These are phyloP conservation scores for Passalora sequoiae DNA, from an alignment of 2,329 filamentous ascomycete species.

Conservation along the genomic window DNA sequence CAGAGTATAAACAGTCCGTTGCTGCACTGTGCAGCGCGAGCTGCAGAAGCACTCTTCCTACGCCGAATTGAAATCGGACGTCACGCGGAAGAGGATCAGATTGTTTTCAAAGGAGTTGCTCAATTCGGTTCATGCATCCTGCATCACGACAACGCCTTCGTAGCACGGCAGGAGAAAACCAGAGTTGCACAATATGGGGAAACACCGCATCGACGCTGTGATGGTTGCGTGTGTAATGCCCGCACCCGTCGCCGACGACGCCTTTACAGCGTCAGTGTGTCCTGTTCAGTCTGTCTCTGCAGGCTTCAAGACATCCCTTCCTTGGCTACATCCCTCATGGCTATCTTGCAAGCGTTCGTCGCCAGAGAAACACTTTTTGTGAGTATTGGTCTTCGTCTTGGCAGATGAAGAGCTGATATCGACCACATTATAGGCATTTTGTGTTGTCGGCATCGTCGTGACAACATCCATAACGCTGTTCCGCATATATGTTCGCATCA, in stretches of 20 bases:
- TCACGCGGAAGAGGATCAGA: too few relatives aligned
- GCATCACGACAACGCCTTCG: constrained; percentile 1
- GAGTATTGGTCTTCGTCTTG: background rate
- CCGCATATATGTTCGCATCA: constrained; percentile 10
- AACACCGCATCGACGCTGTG: background rate
- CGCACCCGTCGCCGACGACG: background rate
- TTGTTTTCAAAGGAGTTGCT: too few relatives aligned
- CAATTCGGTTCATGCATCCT: background rate
- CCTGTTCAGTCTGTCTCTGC: constrained; percentile 1
- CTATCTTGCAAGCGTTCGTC: constrained; percentile 8
- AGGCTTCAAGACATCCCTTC: background rate
- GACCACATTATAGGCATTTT: constrained; percentile 5
- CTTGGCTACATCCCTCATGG: constrained; percentile 1
- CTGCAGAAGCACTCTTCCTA: background rate
- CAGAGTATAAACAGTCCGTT: background rate
- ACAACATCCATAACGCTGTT: constrained; percentile 6
- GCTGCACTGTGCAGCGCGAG: background rate
- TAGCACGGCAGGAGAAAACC: constrained; percentile 2
- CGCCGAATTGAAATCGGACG: too few relatives aligned
- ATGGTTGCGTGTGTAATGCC: constrained; percentile 1
- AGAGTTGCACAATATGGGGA: background rate
- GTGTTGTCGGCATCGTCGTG: constrained; percentile 11
- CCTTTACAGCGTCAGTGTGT: background rate
- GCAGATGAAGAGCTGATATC: background rate
- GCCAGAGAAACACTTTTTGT: constrained; percentile 5